These are phyloP conservation scores for Leucosporidium creatinivorum DNA, from an alignment of 768 basidiomycete genomes.

Conservation along the genomic window DNA sequence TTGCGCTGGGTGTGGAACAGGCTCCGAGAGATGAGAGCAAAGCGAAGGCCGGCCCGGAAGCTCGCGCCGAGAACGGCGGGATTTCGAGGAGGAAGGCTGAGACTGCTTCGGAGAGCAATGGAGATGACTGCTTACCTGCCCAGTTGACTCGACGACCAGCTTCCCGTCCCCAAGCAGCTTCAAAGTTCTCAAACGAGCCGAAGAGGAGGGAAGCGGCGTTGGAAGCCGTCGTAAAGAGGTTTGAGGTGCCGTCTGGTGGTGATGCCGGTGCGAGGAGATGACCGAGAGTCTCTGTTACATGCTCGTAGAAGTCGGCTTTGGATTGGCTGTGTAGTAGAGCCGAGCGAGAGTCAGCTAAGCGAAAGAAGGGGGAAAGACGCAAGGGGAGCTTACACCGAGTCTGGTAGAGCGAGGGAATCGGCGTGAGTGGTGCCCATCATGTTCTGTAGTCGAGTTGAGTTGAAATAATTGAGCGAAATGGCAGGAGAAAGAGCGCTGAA, in stretches of 20 bases:
- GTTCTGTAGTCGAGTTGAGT: too few relatives aligned
- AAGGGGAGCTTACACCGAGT: too few relatives aligned
- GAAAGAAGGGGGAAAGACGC: too few relatives aligned
- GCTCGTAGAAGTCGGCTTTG: conserved; percentile 72
- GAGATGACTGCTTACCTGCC: conserved; percentile 60
- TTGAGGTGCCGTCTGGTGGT: not conserved
- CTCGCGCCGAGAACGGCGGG: not conserved
- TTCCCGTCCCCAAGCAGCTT: conserved; percentile 50
- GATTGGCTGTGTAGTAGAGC: conserved; percentile 30
- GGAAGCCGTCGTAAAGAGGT: not conserved
- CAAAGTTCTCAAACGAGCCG: conserved; percentile 64
- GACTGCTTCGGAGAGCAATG: too few relatives aligned
- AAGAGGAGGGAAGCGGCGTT: conserved; percentile 51
- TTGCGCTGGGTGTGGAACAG: too few relatives aligned
- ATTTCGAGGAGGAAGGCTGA: not conserved
- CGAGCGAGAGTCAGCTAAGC: too few relatives aligned
- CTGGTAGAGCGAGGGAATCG: too few relatives aligned
- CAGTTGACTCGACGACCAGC: conserved; percentile 68
- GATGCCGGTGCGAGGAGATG: conserved; percentile 45
- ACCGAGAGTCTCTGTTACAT: conserved; percentile 60
- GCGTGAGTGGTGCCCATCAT: too few relatives aligned
- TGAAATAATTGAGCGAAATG: too few relatives aligned
- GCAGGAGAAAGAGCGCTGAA: too few relatives aligned
- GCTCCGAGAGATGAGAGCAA: too few relatives aligned
- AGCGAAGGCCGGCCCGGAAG: too few relatives aligned